phyloP scores from a whole-genome alignment of 2,329 filamentous ascomycete genomes.

The Pezicula neosporulosa region DNA sequence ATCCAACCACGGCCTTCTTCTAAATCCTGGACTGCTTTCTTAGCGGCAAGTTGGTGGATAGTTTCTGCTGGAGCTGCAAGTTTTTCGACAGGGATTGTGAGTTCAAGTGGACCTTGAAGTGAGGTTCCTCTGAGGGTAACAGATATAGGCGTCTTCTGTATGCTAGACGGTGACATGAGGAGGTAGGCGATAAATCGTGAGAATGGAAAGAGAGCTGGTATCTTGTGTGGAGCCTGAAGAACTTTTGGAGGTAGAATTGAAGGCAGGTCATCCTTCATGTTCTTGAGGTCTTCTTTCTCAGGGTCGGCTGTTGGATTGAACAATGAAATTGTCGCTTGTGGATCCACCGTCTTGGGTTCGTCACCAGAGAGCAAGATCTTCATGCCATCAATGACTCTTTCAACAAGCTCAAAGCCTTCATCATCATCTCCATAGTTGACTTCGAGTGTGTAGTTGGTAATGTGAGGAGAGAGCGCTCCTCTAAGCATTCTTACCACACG shows the following conservation, averaged over 20 bases:
- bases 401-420: conserved; percentile 61
- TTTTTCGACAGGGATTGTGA: conserved; percentile 59
- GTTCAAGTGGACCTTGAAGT: conserved; percentile 52
- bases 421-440: conserved; percentile 49
- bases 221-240: conserved; percentile 60
- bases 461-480: conserved; percentile 62
- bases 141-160: conserved; percentile 43
- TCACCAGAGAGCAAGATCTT: conserved; percentile 27
- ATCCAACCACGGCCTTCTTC: conserved; percentile 70
- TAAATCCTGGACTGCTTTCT: conserved; percentile 64
- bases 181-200: conserved; percentile 64
- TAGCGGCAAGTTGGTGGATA: conserved; percentile 68
- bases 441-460: conserved; percentile 60
- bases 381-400: conserved; percentile 50
- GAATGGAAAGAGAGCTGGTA: conserved; percentile 66
- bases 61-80: conserved; percentile 44
- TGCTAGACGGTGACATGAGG: conserved; percentile 51
- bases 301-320: conserved; percentile 45
- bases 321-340: conserved; percentile 43
- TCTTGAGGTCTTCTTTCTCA: conserved; percentile 25
- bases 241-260: conserved; percentile 48
- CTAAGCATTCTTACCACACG: conserved; percentile 74
- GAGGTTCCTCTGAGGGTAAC: conserved; percentile 57
- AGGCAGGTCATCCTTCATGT: conserved; percentile 43
- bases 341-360: conserved; percentile 21